Percentiles rank a stretch among this genome's conserved stretches.
phyloP scores from a whole-genome alignment of 2,329 filamentous ascomycete species.

The Bipolaris cookei region DNA sequence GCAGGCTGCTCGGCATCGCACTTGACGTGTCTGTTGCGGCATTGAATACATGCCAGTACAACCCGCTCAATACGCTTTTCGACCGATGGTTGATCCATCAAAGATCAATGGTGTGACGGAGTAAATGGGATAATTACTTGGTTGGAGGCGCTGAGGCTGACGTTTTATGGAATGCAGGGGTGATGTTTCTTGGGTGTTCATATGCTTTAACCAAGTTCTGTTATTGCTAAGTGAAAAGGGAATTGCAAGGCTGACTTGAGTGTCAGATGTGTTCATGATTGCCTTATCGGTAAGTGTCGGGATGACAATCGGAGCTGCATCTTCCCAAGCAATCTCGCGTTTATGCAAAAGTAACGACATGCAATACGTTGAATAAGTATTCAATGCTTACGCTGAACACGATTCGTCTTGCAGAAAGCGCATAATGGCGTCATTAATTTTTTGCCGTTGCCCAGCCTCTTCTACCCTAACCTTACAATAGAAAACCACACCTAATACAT shows the following conservation, averaged over 20 bases:
- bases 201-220: not conserved
- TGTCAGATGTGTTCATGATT: too few species aligned
- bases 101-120: not conserved
- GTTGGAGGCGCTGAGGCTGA: not conserved
- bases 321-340: not conserved
- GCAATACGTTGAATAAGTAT: not conserved
- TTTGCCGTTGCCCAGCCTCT: not conserved
- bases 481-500: slow-evolving; percentile 14
- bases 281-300: slow-evolving; percentile 2
- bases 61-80: slow-evolving; percentile 38
- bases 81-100: slow-evolving; percentile 29
- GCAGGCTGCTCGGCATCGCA: slow-evolving; percentile 43
- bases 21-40: slow-evolving; percentile 44
- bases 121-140: not conserved
- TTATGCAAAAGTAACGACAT: not conserved
- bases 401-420: not conserved
- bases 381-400: not conserved
- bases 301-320: not conserved
- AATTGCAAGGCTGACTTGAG: not conserved
- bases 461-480: slow-evolving; percentile 15
- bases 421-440: slow-evolving; percentile 4
- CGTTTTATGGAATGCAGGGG: not conserved
- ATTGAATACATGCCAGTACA: slow-evolving; percentile 43
- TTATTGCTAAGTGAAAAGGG: not conserved
- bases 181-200: not conserved